Base-by-base conservation (phyloP, 1,139 yeast species). In the Nakaseomyces bracarensis region DNA sequence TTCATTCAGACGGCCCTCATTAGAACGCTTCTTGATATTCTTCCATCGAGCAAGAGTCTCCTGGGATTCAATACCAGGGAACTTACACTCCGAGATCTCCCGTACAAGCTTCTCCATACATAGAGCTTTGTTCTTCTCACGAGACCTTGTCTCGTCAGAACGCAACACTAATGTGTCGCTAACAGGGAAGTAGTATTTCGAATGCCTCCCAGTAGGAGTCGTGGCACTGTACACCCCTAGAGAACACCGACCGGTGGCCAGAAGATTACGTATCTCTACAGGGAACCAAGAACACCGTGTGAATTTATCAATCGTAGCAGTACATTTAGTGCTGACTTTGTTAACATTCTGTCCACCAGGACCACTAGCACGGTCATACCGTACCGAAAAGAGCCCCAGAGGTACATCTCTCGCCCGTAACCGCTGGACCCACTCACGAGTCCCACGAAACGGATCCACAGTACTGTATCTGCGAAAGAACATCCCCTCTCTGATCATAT, bases 321-420 rank as follows among this genome's bases (percentile, higher is more conserved):
- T 77, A 3, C 93, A 95, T 55, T 87, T 87, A 2, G 91, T 76
- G 11, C 79, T 78, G 0, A 86, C 75, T 49, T 86, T 89, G 60
- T 89, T 89, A 13, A 89, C 96, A 57, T 89, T 84, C 54, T 89
- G 97, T 0, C 97, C 97, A 0, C 97, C 97, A 0, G 96, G 89
- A 0, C 97, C 97, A 10, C 95, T 81, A 0, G 95, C 74, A 47
- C 95, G 65, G 41, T 85, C 76, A 60, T 68, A 87, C 0, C 76
- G 60, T 2, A 79, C 63, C 1, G 66, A 64, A 54, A 83, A 83
- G 16, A 66, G 55, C 23, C 62, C 55, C 9, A 64, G 58, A 0
- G 91, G 93, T 1, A 82, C 66, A 4, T 61, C 51, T 0, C 52
- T 37, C 1, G 59, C 50, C 1, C 56, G 52, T 45, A 73, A 66